These are phyloP conservation scores for Pseudocercospora fijiensis DNA, from an alignment of 2,329 filamentous ascomycete species.

Conservation along the genomic window DNA sequence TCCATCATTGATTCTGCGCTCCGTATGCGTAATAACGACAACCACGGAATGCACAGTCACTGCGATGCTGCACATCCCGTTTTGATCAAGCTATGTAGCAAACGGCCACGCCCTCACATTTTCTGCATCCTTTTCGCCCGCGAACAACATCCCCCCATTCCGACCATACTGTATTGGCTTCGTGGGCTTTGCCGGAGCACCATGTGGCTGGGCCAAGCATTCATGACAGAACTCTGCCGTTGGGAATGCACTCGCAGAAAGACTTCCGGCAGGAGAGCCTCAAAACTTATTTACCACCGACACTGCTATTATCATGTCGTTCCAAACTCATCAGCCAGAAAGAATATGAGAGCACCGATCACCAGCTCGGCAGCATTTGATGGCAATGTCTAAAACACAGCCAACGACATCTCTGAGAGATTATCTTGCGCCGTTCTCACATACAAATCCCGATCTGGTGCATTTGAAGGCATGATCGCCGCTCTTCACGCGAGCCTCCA, in stretches of 20 bases:
- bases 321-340: background rate
- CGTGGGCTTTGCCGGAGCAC: background rate
- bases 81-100: background rate
- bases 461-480: background rate
- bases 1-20: background rate
- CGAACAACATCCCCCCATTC: background rate
- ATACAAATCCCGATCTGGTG: background rate
- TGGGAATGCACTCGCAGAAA: background rate
- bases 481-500: background rate
- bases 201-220: background rate
- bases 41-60: background rate
- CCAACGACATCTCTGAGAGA: background rate
- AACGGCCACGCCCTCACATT: background rate
- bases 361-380: background rate
- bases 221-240: background rate
- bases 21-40: background rate
- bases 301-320: background rate
- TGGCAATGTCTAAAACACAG: background rate
- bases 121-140: background rate
- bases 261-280: background rate
- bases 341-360: background rate
- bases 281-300: background rate
- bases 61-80: background rate
- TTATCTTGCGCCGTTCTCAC: background rate
- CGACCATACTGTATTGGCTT: background rate